Base-by-base conservation (phyloP, 805 yeast species). In the Wickerhamiella slavikovae region DNA sequence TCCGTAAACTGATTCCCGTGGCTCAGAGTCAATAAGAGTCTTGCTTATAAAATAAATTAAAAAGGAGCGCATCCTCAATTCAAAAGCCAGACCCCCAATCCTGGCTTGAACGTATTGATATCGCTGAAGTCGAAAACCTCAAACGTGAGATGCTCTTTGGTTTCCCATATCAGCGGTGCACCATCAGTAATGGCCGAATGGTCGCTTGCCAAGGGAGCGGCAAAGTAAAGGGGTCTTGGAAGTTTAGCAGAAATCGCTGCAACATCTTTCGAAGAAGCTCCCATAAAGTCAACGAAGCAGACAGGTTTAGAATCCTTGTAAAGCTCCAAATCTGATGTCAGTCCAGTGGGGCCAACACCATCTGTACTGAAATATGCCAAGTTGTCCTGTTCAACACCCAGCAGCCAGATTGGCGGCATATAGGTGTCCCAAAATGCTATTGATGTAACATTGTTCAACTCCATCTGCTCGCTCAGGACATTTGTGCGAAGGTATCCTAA, bases 371-470 rank as follows among this genome's bases (percentile, higher is more conserved):
- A n/a, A n/a, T n/a, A n/a, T n/a, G n/a, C n/a, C n/a, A n/a, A n/a
- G n/a, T n/a, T 35, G 8, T 35, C 41, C 10, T 34, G 27, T 6
- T 40, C 44, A 15, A 40, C 36, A 4, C 59, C 62, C 41, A 74
- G 53, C 33, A 85, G 48, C 93, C 93, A 89, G 4, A 79, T 64
- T 3, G 98, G 96, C 1, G 96, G 95, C 3, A 79, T 66, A 42
- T 85, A 89, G 0, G 94, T 80, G 48, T 80, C 70, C 96, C 96
- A 85, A 80, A 92, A 85, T 4, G 85, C 44, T 0, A 67, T 54
- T 0, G 60, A 51, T 3, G 48, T 31, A n/a, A n/a, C n/a, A n/a
- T n/a, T n/a, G n/a, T n/a, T n/a, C n/a, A n/a, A n/a, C n/a, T n/a
- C n/a, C n/a, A n/a, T n/a, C n/a, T n/a, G n/a, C n/a, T n/a, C n/a